These are phyloP conservation scores for Stygiomarasmius scandens DNA, from an alignment of 1,284 basidiomycete species.

Conservation along the genomic window DNA sequence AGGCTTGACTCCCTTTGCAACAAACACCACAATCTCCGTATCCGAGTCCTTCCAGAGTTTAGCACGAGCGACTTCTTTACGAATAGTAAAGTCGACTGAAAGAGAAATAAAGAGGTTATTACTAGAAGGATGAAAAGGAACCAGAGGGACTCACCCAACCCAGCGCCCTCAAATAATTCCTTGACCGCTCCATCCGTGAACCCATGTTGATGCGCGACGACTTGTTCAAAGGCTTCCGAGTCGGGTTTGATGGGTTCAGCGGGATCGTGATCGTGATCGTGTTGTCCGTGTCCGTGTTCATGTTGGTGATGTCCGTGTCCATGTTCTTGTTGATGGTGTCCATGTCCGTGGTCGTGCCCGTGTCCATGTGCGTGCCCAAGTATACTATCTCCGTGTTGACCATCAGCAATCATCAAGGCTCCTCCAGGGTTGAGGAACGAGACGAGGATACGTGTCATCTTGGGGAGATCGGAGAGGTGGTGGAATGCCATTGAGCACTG, in stretches of 20 bases:
- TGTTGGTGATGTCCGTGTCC: not conserved
- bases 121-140: not conserved
- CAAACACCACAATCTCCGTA: conserved; percentile 3
- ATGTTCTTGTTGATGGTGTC: conserved; percentile 15
- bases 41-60: conserved; percentile 15
- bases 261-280: not conserved
- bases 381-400: not conserved
- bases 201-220: conserved; percentile 2
- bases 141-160: not conserved
- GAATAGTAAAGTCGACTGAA: conserved; percentile 36
- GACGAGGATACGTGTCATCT: conserved; percentile 51
- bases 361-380: conserved; percentile 14
- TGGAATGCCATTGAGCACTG: conserved; percentile 73
- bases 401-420: conserved; percentile 58
- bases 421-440: conserved; percentile 64
- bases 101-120: not conserved
- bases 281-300: not conserved
- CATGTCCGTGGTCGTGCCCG: conserved; percentile 10
- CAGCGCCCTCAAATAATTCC: conserved; percentile 10
- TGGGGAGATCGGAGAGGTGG: conserved; percentile 57
- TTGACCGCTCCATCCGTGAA: conserved; percentile 3
- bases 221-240: not conserved
- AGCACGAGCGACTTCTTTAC: conserved; percentile 33
- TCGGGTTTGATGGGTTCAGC: not conserved
- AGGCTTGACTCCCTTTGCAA: conserved; percentile 4